phyloP scores from a whole-genome alignment of 2,329 filamentous ascomycete genomes.

The Akanthomyces dipterigenus region DNA sequence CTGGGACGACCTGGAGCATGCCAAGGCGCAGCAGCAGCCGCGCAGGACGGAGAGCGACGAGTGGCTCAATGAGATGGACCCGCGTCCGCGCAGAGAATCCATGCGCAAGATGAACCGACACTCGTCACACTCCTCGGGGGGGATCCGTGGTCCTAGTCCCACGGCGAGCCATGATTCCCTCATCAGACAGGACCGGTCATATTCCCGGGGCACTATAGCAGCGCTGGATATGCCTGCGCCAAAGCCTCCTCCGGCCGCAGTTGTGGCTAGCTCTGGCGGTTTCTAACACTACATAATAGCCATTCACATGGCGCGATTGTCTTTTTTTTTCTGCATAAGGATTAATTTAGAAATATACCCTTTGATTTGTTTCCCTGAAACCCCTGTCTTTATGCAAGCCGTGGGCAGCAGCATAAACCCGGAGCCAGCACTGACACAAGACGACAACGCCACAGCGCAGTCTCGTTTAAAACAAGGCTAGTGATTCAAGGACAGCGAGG shows the following conservation, averaged over 20 bases:
- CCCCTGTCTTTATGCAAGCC: not conserved
- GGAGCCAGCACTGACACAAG: not conserved
- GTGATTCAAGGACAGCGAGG: not conserved
- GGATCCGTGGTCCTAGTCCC: slow-evolving; percentile 5
- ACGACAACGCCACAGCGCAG: not conserved
- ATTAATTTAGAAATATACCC: not conserved
- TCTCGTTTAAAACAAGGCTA: not conserved
- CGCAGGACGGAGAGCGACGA: slow-evolving; percentile 11
- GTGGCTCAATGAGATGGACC: slow-evolving; percentile 4
- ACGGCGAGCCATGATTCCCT: slow-evolving; percentile 11
- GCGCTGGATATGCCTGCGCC: not conserved
- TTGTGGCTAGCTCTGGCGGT: slow-evolving; percentile 4
- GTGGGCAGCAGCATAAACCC: not conserved
- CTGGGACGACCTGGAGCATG: slow-evolving; percentile 21
- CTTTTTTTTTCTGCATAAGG: not conserved
- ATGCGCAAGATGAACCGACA: slow-evolving; percentile 4
- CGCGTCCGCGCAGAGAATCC: not conserved
- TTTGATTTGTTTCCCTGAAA: not conserved
- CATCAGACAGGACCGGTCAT: slow-evolving; percentile 4
- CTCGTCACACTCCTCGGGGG: slow-evolving; percentile 1
- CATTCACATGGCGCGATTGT: not conserved
- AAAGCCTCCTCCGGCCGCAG: slow-evolving; percentile 2
- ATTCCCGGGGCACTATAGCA: not conserved
- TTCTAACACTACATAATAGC: not conserved
- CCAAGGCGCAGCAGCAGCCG: slow-evolving; percentile 6